Percentiles rank a stretch among this genome's conserved stretches.
These are phyloP conservation scores for Sphaceloma murrayae DNA, from an alignment of 2,329 filamentous ascomycete species.

Conservation along the genomic window DNA sequence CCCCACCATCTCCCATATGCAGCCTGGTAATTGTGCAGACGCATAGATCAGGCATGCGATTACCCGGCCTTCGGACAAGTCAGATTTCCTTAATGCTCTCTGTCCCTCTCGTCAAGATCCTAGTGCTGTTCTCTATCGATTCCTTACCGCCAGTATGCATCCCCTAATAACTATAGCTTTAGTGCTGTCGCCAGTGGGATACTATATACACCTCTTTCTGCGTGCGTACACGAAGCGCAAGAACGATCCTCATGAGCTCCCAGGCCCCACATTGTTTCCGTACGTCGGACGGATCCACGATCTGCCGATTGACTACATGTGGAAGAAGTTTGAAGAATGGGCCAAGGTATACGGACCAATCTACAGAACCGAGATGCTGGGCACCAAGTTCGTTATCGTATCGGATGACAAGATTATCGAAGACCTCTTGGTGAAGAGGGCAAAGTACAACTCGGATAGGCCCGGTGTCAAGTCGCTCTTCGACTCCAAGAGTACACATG, in stretches of 20 bases:
- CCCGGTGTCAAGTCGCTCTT: constrained; percentile 43
- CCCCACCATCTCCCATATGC: too few species aligned
- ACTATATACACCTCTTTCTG: constrained; percentile 28
- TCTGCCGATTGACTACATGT: constrained; percentile 42
- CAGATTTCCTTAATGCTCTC: not conserved
- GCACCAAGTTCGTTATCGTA: constrained; percentile 40
- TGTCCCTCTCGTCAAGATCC: not conserved
- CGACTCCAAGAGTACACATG: constrained; percentile 46
- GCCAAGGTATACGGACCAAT: constrained; percentile 28
- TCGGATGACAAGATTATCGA: constrained; percentile 45
- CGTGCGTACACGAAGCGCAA: constrained; percentile 29
- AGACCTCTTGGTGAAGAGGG: constrained; percentile 44
- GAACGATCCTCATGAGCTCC: constrained; percentile 29
- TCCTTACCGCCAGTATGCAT: constrained; percentile 32
- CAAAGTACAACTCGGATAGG: constrained; percentile 45
- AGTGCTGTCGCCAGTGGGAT: constrained; percentile 31
- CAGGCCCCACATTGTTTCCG: constrained; percentile 33
- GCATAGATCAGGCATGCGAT: constrained; percentile 1
- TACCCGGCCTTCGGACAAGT: not conserved
- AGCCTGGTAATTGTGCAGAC: too few species aligned
- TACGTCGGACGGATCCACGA: constrained; percentile 37
- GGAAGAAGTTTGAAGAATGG: constrained; percentile 43
- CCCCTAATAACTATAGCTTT: constrained; percentile 31
- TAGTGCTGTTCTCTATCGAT: not conserved
- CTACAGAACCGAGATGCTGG: constrained; percentile 31